These are phyloP conservation scores for Trichoderma sp. DNA, from an alignment of 2,329 filamentous ascomycete species.

Conservation along the genomic window DNA sequence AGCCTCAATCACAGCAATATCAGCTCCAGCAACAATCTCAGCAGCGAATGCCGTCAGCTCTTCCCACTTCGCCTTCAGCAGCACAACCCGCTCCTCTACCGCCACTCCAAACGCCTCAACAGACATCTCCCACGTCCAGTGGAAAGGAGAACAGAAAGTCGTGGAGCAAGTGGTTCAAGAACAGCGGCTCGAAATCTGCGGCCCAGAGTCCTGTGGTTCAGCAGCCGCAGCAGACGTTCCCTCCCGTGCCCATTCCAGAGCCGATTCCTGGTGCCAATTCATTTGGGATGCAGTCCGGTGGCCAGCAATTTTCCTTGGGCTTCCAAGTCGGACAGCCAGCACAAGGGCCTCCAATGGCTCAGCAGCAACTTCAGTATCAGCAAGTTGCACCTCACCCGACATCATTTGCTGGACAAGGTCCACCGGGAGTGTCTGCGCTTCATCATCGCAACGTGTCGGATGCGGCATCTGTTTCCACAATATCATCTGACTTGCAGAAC, in stretches of 20 bases:
- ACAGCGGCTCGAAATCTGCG: conserved; percentile 30
- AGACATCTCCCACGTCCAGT: conserved; percentile 5
- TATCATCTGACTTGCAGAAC: conserved; percentile 16
- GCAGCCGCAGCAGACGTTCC: conserved; percentile 11
- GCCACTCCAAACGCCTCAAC: conserved; percentile 9
- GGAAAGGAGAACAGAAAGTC: conserved; percentile 35
- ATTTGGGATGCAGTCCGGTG: background rate
- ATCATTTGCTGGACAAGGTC: background rate
- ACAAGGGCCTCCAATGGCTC: background rate
- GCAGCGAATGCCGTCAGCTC: background rate
- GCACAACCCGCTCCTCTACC: background rate
- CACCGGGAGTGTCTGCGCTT: background rate
- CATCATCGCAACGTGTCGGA: conserved; percentile 11
- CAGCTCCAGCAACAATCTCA: background rate
- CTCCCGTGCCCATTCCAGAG: conserved; percentile 6
- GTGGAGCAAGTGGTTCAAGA: conserved; percentile 40
- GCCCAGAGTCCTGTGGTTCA: conserved; percentile 18
- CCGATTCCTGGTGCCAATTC: conserved; percentile 12
- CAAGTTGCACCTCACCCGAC: background rate
- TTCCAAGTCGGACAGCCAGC: conserved; percentile 26
- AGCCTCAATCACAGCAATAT: conserved; percentile 7
- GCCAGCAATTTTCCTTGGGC: conserved; percentile 6
- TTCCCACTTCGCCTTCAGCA: background rate
- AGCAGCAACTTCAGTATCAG: conserved; percentile 9
- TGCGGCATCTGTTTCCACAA: conserved; percentile 6